Base-by-base conservation (phyloP, 2,329 filamentous ascomycete genomes). In the Parafenestella ontariensis region DNA sequence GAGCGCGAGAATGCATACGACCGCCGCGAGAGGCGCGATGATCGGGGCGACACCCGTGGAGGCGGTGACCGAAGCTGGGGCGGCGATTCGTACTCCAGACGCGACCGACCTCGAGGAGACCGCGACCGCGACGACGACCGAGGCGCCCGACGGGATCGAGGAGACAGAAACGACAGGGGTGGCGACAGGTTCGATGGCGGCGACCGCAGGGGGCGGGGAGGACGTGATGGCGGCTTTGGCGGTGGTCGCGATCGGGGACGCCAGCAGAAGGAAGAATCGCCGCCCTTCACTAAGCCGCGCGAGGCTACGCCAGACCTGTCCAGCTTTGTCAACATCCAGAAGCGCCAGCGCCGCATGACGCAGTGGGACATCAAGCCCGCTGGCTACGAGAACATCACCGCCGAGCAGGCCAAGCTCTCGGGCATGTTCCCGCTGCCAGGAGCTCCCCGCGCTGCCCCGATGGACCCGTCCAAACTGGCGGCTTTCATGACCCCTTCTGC, bases 331-430 rank as follows among this genome's bases (percentile, higher is more conserved):
- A 86, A 92, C 3, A 83, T 99, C 54, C 81, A 92, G 60, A 89
- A 94, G 71, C 89, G 94, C 68, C 95, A 93, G 82, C 89, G 96
- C 66, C 89, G 95, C 55, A 81, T 99, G 82, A 98, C 93, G 31
- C 96, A 99, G 77, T 99, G 95, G 95, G 96, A 99, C 76, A 97
- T 99, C 77, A 99, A 99, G 80, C 95, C 95, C 5, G 91, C 92
- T 15, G 94, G 95, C 40, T 99, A 99, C 72, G 96, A 99, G 73
- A 96, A 95, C 76, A 94, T 99, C 62, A 97, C 95, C 2, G 92
- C 95, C 20, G 96, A 99, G 77, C 96, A 99, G 77, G 96, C 95
- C 46, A 99, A 99, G 82, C 84, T 99, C 40, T 99, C 96, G 2
- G 87, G 94, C 81, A 97, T 99, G 95, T 99, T 99, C 81, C 93